Evolutionary conservation across 768 basidiomycete species (phyloP).

Genomic region (Naganishia friedmannii): DNA sequence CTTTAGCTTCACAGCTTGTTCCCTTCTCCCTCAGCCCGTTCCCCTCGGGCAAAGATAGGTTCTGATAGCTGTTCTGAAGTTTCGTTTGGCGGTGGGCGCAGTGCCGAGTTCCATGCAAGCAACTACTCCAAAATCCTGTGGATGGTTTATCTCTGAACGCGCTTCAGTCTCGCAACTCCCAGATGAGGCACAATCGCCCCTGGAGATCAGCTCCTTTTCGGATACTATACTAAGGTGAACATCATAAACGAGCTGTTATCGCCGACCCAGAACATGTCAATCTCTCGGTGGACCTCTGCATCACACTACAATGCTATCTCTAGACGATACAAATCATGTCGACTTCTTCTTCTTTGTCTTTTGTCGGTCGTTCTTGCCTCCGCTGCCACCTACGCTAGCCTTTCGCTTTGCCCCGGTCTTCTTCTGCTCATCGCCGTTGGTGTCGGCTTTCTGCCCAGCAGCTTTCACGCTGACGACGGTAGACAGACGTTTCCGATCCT

Average conservation of each 20-base stretch:
- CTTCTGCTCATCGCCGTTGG: slow-evolving; percentile 58
- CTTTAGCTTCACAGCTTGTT: too few species aligned
- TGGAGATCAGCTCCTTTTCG: too few species aligned
- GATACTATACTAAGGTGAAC: neutral
- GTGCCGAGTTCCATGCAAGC: too few species aligned
- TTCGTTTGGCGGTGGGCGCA: too few species aligned
- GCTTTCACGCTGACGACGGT: slow-evolving; percentile 75
- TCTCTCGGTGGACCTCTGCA: neutral
- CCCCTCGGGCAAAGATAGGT: neutral
- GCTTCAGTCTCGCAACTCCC: too few species aligned
- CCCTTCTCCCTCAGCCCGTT: neutral
- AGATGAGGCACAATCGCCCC: too few species aligned
- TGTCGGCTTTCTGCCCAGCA: slow-evolving; percentile 54
- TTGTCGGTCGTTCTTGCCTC: slow-evolving; percentile 40
- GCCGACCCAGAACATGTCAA: neutral
- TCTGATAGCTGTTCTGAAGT: too few species aligned
- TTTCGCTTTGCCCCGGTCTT: slow-evolving; percentile 46
- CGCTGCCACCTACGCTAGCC: slow-evolving; percentile 43
- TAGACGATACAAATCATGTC: neutral
- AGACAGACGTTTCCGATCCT: slow-evolving; percentile 57
- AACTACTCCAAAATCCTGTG: too few species aligned
- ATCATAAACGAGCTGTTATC: neutral
- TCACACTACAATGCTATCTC: neutral
- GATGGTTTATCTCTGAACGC: too few species aligned
- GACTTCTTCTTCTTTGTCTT: slow-evolving; percentile 32